phyloP scores from a whole-genome alignment of 2,329 filamentous ascomycete species.

The Septoria linicola region DNA sequence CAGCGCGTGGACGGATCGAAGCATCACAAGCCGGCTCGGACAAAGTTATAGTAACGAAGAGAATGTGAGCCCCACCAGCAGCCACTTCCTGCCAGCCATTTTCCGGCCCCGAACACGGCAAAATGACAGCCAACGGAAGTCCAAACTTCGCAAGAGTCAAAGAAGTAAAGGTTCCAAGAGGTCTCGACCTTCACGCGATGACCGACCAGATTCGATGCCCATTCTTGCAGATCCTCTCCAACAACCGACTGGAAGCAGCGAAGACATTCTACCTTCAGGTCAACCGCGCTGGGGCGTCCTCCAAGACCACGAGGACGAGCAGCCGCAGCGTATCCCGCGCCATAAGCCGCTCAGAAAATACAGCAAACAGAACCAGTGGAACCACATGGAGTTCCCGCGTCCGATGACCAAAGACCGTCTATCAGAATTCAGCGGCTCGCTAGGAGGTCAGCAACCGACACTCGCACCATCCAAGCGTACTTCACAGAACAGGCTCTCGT shows the following conservation, averaged over 20 bases:
- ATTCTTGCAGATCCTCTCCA: slow-evolving; percentile 26
- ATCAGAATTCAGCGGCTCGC: slow-evolving; percentile 27
- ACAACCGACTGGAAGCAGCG: slow-evolving; percentile 8
- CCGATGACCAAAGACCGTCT: slow-evolving; percentile 37
- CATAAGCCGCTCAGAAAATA: slow-evolving; percentile 32
- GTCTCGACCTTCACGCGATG: slow-evolving; percentile 20
- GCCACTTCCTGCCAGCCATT: slow-evolving; percentile 38
- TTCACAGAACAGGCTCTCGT: slow-evolving; percentile 29
- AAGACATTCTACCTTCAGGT: slow-evolving; percentile 32
- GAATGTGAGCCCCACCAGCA: slow-evolving; percentile 34
- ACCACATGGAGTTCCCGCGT: slow-evolving; percentile 35
- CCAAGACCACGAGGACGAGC: slow-evolving; percentile 24
- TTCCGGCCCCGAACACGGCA: slow-evolving; percentile 38
- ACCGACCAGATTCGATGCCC: slow-evolving; percentile 30
- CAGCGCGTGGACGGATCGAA: slow-evolving; percentile 36
- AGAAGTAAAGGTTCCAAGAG: slow-evolving; percentile 15
- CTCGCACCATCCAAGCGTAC: slow-evolving; percentile 31
- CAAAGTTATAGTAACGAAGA: slow-evolving; percentile 32
- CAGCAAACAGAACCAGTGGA: slow-evolving; percentile 36
- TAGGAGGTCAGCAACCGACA: slow-evolving; percentile 26
- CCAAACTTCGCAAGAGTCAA: slow-evolving; percentile 23
- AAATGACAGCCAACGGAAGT: slow-evolving; percentile 23
- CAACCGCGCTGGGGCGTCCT: slow-evolving; percentile 34
- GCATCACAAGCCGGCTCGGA: slow-evolving; percentile 35
- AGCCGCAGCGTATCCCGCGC: slow-evolving; percentile 9